phyloP scores from a whole-genome alignment of 2,329 filamentous ascomycete species.

The Aspergillus novoparasiticus region DNA sequence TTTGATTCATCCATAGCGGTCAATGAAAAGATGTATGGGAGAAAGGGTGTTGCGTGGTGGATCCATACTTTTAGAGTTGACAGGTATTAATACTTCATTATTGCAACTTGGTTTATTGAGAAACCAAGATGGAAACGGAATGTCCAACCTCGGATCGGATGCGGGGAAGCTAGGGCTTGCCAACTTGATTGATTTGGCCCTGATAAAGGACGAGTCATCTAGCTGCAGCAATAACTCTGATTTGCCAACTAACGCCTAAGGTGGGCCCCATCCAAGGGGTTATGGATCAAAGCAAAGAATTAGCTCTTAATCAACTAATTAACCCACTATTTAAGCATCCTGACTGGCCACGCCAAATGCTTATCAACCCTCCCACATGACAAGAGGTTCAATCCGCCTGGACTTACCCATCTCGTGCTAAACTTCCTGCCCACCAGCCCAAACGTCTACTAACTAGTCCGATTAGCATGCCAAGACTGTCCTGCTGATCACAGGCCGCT shows the following conservation, averaged over 20 bases:
- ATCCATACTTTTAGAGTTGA: neutral
- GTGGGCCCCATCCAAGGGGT: neutral
- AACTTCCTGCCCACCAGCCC: neutral
- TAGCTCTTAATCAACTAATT: neutral
- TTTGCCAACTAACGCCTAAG: neutral
- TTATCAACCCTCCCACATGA: slow-evolving; percentile 6
- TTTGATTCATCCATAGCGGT: slow-evolving; percentile 12
- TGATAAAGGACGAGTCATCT: neutral
- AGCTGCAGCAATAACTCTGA: neutral
- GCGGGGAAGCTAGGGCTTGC: slow-evolving; percentile 11
- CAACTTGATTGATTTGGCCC: neutral
- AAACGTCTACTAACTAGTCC: neutral
- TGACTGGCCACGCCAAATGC: neutral
- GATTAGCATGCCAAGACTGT: slow-evolving; percentile 7
- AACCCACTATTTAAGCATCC: neutral
- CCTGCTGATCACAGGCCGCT: slow-evolving; percentile 1
- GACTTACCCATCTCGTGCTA: slow-evolving; percentile 16
- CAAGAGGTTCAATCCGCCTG: slow-evolving; percentile 9
- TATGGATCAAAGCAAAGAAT: neutral
- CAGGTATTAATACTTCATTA: neutral
- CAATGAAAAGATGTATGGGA: neutral
- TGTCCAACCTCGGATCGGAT: slow-evolving; percentile 16
- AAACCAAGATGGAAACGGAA: slow-evolving; percentile 11
- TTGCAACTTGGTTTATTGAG: neutral
- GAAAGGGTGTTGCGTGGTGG: neutral